A percentile compares a stretch with the other conserved stretches of the same genome.
phyloP scores from a whole-genome alignment of 2,329 filamentous ascomycete species.

The Gremmenia infestans region DNA sequence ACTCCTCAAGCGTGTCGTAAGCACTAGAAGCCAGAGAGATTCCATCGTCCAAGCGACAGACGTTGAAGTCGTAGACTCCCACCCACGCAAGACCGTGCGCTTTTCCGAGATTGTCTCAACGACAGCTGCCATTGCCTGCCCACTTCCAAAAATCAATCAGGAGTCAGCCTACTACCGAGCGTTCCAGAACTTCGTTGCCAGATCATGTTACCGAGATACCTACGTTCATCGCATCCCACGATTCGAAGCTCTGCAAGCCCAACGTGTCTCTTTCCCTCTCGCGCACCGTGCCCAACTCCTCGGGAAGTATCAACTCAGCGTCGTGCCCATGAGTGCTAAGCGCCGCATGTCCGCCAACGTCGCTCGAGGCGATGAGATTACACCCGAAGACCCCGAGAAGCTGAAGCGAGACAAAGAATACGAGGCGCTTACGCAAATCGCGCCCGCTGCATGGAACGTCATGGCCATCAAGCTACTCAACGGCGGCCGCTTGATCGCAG shows the following conservation, averaged over 20 bases:
- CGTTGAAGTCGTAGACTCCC: constrained; percentile 31
- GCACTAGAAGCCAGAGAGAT: constrained; percentile 23
- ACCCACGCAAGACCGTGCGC: constrained; percentile 68
- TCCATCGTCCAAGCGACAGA: constrained; percentile 32
- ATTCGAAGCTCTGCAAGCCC: constrained; percentile 82
- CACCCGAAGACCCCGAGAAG: constrained; percentile 59
- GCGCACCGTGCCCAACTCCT: constrained; percentile 76
- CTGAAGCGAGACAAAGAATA: constrained; percentile 69
- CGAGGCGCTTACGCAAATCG: constrained; percentile 71
- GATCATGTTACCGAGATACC: constrained; percentile 63
- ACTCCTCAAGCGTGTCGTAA: constrained; percentile 29
- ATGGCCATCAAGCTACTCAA: constrained; percentile 57
- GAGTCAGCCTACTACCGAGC: constrained; percentile 85
- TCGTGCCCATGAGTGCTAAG: constrained; percentile 62
- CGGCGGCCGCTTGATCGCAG: constrained; percentile 58
- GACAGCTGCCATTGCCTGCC: constrained; percentile 36
- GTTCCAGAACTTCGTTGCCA: constrained; percentile 69
- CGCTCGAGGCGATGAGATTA: constrained; percentile 62
- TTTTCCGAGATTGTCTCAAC: constrained; percentile 51
- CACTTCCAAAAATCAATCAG: constrained; percentile 45
- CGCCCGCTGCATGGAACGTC: constrained; percentile 56
- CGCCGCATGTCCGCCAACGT: constrained; percentile 69
- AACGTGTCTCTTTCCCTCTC: constrained; percentile 68
- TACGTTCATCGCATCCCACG: constrained; percentile 82
- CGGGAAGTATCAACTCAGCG: constrained; percentile 77